phyloP scores from a whole-genome alignment of 2,329 filamentous ascomycete genomes.

The Aspergillus persii region DNA sequence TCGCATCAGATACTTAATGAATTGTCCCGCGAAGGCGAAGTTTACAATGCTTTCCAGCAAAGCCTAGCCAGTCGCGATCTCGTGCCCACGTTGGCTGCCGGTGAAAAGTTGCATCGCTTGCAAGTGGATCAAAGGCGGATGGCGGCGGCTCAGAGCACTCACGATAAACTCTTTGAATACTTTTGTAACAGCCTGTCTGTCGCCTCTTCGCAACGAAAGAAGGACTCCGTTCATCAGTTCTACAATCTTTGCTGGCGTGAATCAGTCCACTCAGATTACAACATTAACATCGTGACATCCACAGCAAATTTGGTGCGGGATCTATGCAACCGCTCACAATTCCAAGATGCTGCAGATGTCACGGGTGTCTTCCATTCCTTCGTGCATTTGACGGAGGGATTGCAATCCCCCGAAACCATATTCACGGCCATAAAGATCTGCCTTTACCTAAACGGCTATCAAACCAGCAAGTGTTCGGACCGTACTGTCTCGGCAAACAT shows the following conservation, averaged over 20 bases:
- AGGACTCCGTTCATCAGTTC: slow-evolving; percentile 31
- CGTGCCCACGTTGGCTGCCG: slow-evolving; percentile 31
- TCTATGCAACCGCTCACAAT: slow-evolving; percentile 29
- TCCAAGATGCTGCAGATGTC: slow-evolving; percentile 35
- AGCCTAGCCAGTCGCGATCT: slow-evolving; percentile 34
- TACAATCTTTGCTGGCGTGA: slow-evolving; percentile 34
- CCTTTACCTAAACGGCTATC: slow-evolving; percentile 35
- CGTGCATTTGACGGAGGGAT: slow-evolving; percentile 33
- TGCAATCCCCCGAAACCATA: slow-evolving; percentile 32
- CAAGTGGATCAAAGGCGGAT: slow-evolving; percentile 32
- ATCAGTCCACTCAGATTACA: slow-evolving; percentile 28
- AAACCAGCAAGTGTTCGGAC: slow-evolving; percentile 29
- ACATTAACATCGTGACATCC: slow-evolving; percentile 30
- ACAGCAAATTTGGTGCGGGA: slow-evolving; percentile 28
- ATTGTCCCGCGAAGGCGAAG: slow-evolving; percentile 42
- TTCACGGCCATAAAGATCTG: slow-evolving; percentile 38
- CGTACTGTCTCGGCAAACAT: slow-evolving; percentile 28
- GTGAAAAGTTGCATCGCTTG: slow-evolving; percentile 29
- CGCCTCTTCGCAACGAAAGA: slow-evolving; percentile 21
- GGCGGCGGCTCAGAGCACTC: slow-evolving; percentile 28
- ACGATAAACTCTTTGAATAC: slow-evolving; percentile 36
- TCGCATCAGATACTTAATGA: slow-evolving; percentile 45
- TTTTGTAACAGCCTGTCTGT: slow-evolving; percentile 36
- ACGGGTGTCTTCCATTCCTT: slow-evolving; percentile 35
- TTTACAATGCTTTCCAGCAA: slow-evolving; percentile 41